Base-by-base conservation (phyloP, 495 filamentous ascomycete species). In the Cetradonia linearis region DNA sequence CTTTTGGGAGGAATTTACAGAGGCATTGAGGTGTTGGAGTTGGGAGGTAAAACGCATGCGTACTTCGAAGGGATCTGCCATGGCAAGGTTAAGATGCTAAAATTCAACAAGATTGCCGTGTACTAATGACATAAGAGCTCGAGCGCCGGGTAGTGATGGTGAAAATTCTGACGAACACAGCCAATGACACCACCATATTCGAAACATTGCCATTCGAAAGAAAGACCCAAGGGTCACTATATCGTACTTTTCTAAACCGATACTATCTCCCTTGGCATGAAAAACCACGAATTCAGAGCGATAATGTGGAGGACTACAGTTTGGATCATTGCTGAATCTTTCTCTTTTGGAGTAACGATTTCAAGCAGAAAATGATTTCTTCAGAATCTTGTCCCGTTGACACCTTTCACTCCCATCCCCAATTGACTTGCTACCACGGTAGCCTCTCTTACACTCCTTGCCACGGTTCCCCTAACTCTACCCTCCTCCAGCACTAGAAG, bases 11-110 rank as follows among this genome's bases (percentile, higher is more conserved):
- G 91, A 91, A 10, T 86, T 88, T 42, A 90, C 83, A 8, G 88
- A 89, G 13, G 94, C 94, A 66, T 89, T 95, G 30, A 99, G 82
- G 66, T 90, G 85, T 55, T 90, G 85, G 6, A 99, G 82, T 65
- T 89, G 87, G 52, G 77, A 78, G 14, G 90, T 96, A 74, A 99
- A 99, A 68, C 91, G 89, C 82, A 99, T 89, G 67, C 93, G 91
- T 59, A 96, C 91, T 76, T 97, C 92, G 74, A 99, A 99, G 1
- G 93, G 93, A 74, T 99, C 93, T 52, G 84, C 86, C 87, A 94
- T 93, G 47, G 42, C 61, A 14, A 23, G 16, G 40, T 27, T 27
- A 33, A 1, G 38, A 11, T n/a, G 20, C 18, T 25, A 36, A 28
- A 8, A 18, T 31, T 25, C 16, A 46, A 7, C 0, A 0, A 6